A percentile compares a stretch with the other conserved stretches of the same genome.
Evolutionary conservation across 192 early-diverging fungal genomes (phyloP).

Genomic region (Coemansia sp.): DNA sequence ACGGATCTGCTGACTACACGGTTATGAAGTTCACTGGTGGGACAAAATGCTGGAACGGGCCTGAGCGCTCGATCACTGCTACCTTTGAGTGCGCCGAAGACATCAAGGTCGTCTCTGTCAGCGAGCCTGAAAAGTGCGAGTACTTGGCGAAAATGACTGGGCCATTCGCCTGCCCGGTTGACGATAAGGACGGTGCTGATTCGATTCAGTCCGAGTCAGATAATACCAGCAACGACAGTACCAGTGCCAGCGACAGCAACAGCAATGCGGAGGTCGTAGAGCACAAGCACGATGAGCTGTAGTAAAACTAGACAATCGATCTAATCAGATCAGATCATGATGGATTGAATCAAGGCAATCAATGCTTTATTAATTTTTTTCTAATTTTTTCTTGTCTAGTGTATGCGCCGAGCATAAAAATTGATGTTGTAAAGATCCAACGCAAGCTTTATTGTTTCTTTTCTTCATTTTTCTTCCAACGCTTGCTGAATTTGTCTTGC

Average conservation of each 20-base stretch:
- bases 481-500: no score
- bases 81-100: slow-evolving; percentile 74
- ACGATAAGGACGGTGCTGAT: not conserved
- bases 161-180: slow-evolving; percentile 72
- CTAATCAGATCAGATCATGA: not conserved
- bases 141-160: slow-evolving; percentile 74
- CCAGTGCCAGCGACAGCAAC: no score
- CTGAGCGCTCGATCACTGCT: slow-evolving; percentile 73
- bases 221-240: not conserved
- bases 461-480: no score
- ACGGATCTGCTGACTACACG: slow-evolving; percentile 11
- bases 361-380: not conserved
- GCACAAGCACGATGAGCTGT: slow-evolving; percentile 13
- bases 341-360: not conserved
- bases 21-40: slow-evolving; percentile 74
- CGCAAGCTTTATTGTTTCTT: no score
- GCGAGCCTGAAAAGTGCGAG: slow-evolving; percentile 94
- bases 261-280: not conserved
- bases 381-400: not conserved
- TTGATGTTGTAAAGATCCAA: no score
- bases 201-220: not conserved
- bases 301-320: not conserved
- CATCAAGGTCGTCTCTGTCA: slow-evolving; percentile 67
- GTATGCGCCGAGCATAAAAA: no score
- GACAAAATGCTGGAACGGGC: slow-evolving; percentile 94